A percentile compares a stretch with the other conserved stretches of the same genome.
Conservation (phyloP, 148 eudicot species). For the Heliosperma pusillum region DNA sequence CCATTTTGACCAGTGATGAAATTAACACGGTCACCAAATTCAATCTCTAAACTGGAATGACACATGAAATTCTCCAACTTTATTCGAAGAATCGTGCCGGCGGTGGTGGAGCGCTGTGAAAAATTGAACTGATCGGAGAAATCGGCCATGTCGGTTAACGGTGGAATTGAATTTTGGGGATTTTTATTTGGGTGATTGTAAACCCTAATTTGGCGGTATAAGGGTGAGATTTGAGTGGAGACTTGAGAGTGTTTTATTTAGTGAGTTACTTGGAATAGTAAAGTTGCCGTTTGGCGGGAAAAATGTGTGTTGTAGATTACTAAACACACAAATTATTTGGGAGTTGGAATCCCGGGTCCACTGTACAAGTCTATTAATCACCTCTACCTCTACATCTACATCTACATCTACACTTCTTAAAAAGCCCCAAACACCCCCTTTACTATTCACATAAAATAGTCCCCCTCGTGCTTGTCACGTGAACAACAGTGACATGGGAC, state of each 20-base stretch:
- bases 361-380: no score
- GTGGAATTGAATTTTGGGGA: neutral
- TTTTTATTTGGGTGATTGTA: neutral
- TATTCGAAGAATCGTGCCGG: conserved; percentile 67
- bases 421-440: no score
- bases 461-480: no score
- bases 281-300: neutral
- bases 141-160: conserved; percentile 32
- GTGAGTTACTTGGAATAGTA: neutral
- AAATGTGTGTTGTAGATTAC: neutral
- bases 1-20: conserved; percentile 98
- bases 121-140: conserved; percentile 16
- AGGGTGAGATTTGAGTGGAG: neutral
- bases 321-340: neutral
- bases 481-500: no score
- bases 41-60: conserved; percentile 70
- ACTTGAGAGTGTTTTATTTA: neutral
- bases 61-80: conserved; percentile 94
- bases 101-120: conserved; percentile 25
- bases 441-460: no score
- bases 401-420: no score
- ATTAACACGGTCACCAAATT: conserved; percentile 67
- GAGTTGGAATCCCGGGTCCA: neutral
- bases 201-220: conserved; percentile 18
- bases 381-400: no score